phyloP scores from a whole-genome alignment of 2,329 filamentous ascomycete species.

The Daldinia sp. region DNA sequence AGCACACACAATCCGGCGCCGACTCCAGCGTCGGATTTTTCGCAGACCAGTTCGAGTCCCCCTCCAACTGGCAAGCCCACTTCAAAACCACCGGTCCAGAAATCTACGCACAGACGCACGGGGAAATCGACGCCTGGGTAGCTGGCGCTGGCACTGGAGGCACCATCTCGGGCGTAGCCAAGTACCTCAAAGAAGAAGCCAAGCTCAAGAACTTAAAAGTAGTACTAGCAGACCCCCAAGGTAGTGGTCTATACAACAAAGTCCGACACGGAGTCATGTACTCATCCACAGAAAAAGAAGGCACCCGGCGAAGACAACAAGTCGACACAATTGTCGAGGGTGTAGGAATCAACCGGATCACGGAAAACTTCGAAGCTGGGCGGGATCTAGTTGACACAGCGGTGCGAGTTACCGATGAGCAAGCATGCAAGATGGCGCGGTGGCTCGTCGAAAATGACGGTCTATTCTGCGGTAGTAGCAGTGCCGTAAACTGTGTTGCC shows the following conservation, averaged over 20 bases:
- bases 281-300: conserved; percentile 85
- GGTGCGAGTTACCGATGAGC: conserved; percentile 84
- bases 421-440: conserved; percentile 92
- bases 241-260: conserved; percentile 91
- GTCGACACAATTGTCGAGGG: conserved; percentile 97
- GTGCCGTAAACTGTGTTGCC: conserved; percentile 93
- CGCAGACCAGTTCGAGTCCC: conserved; percentile 94
- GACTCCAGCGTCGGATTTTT: conserved; percentile 84
- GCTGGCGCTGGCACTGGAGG: conserved; percentile 94
- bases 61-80: conserved; percentile 89
- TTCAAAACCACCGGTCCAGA: conserved; percentile 86
- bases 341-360: conserved; percentile 94
- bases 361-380: conserved; percentile 89
- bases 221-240: conserved; percentile 91
- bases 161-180: conserved; percentile 86
- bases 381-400: conserved; percentile 89
- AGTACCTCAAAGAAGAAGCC: conserved; percentile 77
- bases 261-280: conserved; percentile 97
- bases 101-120: conserved; percentile 80
- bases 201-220: conserved; percentile 60
- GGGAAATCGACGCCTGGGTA: conserved; percentile 83
- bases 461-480: conserved; percentile 92
- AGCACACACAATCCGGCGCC: conserved; percentile 69
- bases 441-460: conserved; percentile 97
- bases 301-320: conserved; percentile 86